Evolutionary conservation across 306 rosid genomes (phyloP).

Genomic region (Sesbania bispinosa): DNA sequence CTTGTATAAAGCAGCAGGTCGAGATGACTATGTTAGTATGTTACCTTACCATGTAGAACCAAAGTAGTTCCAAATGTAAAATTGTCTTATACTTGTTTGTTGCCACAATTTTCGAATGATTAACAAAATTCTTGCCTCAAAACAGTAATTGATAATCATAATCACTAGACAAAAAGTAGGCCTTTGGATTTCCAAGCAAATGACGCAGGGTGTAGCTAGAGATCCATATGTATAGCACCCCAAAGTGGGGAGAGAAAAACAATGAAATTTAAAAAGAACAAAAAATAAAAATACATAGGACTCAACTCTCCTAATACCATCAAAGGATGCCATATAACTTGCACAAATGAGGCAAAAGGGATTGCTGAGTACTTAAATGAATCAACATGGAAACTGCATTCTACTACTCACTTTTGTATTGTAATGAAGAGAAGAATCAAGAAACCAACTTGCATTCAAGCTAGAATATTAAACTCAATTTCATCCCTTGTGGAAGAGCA

Average conservation of each 20-base stretch:
- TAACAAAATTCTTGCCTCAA: not conserved
- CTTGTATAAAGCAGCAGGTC: not conserved
- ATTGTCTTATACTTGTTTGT: not conserved
- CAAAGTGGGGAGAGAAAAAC: not conserved
- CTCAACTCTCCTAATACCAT: not conserved
- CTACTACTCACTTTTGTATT: conserved; percentile 20
- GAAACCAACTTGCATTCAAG: conserved; percentile 17
- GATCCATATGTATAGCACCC: not conserved
- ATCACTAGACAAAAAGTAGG: not conserved
- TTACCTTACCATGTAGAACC: conserved; percentile 3
- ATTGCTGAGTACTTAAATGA: not conserved
- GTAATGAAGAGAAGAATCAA: conserved; percentile 22
- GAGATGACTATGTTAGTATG: not conserved
- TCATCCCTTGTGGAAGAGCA: conserved; percentile 57
- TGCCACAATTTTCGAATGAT: too few species aligned
- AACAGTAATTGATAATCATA: not conserved
- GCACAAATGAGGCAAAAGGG: not conserved
- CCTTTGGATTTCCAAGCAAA: conserved; percentile 10
- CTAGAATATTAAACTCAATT: conserved; percentile 8
- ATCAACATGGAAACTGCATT: conserved; percentile 1
- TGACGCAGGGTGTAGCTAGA: not conserved
- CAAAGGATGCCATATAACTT: not conserved
- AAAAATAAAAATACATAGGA: not conserved
- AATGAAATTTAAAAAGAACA: not conserved
- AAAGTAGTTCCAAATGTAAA: not conserved